These are phyloP conservation scores for Gracilaria vermiculophylla DNA, from an alignment of 23 red algal species.

Conservation along the genomic window DNA sequence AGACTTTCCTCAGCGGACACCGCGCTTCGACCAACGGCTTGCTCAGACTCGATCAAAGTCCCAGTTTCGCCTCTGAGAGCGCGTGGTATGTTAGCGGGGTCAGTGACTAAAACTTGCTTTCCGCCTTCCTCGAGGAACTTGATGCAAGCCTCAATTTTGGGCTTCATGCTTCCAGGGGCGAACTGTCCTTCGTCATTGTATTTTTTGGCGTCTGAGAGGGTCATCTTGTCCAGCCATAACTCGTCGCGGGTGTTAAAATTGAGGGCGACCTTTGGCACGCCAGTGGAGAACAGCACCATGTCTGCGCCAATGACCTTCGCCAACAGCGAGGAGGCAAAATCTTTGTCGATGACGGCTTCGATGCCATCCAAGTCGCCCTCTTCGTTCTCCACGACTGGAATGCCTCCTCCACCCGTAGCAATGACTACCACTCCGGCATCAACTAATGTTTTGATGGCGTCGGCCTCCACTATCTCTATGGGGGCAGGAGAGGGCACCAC, in stretches of 20 bases:
- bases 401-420: slow-evolving; percentile 36
- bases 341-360: slow-evolving; percentile 55
- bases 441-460: slow-evolving; percentile 15
- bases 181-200: slow-evolving; percentile 9
- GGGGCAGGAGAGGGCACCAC: slow-evolving; percentile 47
- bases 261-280: slow-evolving; percentile 15
- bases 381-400: slow-evolving; percentile 39
- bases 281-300: slow-evolving; percentile 34
- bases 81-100: not conserved
- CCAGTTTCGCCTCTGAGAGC: slow-evolving; percentile 13
- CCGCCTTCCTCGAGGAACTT: slow-evolving; percentile 17
- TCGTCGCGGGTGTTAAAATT: not conserved
- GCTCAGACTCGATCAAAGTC: slow-evolving; percentile 3
- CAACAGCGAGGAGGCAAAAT: slow-evolving; percentile 11
- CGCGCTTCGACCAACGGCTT: not conserved
- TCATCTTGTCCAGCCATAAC: slow-evolving; percentile 21
- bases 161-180: slow-evolving; percentile 36
- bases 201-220: not conserved
- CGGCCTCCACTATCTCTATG: slow-evolving; percentile 8
- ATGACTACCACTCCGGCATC: not conserved
- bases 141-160: slow-evolving; percentile 35
- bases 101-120: slow-evolving; percentile 4
- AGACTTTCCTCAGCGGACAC: not conserved
- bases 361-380: slow-evolving; percentile 4
- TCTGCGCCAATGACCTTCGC: slow-evolving; percentile 35